Evolutionary conservation across 1,284 basidiomycete genomes (phyloP), one percentile per base, ranked within the genome.

Genomic region (Tilletia walkeri): DNA sequence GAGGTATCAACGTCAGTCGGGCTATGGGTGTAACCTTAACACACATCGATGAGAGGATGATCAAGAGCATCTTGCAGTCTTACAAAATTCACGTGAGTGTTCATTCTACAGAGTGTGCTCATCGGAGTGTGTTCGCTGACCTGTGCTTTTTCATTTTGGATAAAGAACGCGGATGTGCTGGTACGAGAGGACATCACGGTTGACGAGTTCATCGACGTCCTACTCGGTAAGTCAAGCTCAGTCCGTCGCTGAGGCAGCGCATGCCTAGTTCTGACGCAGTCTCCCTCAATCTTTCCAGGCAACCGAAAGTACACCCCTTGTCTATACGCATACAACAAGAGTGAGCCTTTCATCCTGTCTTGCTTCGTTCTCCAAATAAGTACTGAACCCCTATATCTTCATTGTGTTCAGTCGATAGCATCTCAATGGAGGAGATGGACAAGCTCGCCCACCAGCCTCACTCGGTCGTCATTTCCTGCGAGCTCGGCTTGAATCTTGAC

Each of bases 131-230:
- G 6, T 45, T 45, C 41, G 20, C 34, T 12, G 36, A 10, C 45
- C 18, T 67, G 3, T 14, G 47, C 53, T 18, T 7, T 18, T 24
- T 9, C 0, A 20, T 16, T 34, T 12, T n/a, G 4, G 6, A 7
- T 41, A 1, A 20, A 73, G 70, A 82, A 82, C 56, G 71, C 72
- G 39, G 80, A 82, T 49, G 79, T 82, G 45, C 77, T 80, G 76
- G 69, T 82, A 53, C 68, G 79, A 14, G 75, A 82, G 53, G 80
- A 82, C 41, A 94, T 97, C 75, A 93, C 92, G 3, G 93, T 92
- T 2, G 95, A 99, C 84, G 93, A 98, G 82, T 96, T 98, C 82
- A 96, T 98, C 79, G 95, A 99, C 82, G 93, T 97, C 10, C 88
- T 99, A 20, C 92, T 98, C 69, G 94, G 92, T 88, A 82, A 75